phyloP scores from a whole-genome alignment of 768 basidiomycete genomes.

The Lactarius sp. region DNA sequence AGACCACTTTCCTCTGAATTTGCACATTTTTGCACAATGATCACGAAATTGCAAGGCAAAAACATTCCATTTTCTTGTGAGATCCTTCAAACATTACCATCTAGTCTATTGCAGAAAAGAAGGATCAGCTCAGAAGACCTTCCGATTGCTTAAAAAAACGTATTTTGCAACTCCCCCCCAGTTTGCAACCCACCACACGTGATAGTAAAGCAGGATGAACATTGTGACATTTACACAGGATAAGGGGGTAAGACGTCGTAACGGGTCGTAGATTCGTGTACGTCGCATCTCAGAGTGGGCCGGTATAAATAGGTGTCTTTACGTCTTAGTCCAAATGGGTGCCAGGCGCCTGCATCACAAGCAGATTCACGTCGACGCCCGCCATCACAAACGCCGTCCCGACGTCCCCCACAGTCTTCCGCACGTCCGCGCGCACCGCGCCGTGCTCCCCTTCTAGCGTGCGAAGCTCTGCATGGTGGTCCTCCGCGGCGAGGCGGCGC shows the following conservation, averaged over 20 bases:
- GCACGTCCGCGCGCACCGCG: slow-evolving; percentile 54
- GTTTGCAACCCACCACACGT: no score
- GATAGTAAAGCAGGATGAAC: background rate
- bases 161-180: no score
- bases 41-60: no score
- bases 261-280: background rate
- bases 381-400: slow-evolving; percentile 69
- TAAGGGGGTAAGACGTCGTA: background rate
- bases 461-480: slow-evolving; percentile 67
- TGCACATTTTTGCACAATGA: no score
- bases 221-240: background rate
- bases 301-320: background rate
- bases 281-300: background rate
- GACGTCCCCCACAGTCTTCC: slow-evolving; percentile 83
- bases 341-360: slow-evolving; percentile 58
- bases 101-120: no score
- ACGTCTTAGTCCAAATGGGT: background rate
- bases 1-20: no score
- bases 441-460: slow-evolving; percentile 55
- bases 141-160: no score
- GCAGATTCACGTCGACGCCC: slow-evolving; percentile 50
- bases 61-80: no score
- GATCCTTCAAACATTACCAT: no score
- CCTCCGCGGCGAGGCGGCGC: slow-evolving; percentile 64
- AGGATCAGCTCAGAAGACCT: no score